Percentiles rank a stretch among this genome's conserved stretches.
phyloP scores from a whole-genome alignment of 371 early-diverging fungal species.

The Apophysomyces elegans region DNA sequence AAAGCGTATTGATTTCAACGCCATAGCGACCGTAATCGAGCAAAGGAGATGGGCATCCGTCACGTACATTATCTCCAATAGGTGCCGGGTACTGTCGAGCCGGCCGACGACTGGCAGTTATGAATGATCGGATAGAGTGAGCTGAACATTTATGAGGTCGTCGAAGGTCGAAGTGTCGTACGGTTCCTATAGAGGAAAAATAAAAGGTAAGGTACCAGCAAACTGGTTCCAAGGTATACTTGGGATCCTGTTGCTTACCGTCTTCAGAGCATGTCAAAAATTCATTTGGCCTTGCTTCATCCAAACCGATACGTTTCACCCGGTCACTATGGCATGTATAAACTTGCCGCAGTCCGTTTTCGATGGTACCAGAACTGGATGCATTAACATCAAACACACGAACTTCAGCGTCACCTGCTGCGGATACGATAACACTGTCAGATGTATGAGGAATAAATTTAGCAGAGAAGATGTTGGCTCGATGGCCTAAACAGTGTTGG shows the following conservation, averaged over 20 bases:
- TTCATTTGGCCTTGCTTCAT: slow-evolving; percentile 51
- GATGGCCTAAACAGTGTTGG: slow-evolving; percentile 54
- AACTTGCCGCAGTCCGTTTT: slow-evolving; percentile 31
- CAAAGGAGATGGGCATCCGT: slow-evolving; percentile 46
- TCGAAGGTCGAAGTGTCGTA: slow-evolving; percentile 68
- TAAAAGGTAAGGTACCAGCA: neutral
- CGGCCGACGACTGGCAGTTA: slow-evolving; percentile 24
- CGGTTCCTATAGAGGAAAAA: slow-evolving; percentile 43
- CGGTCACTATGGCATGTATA: slow-evolving; percentile 61
- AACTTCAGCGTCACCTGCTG: slow-evolving; percentile 71
- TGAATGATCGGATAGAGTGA: slow-evolving; percentile 31
- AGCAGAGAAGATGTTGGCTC: slow-evolving; percentile 78
- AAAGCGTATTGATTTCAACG: slow-evolving; percentile 60
- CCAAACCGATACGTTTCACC: slow-evolving; percentile 57
- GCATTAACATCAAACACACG: slow-evolving; percentile 64
- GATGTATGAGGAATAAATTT: slow-evolving; percentile 71
- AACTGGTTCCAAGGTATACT: neutral
- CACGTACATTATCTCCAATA: slow-evolving; percentile 16
- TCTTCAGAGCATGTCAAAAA: slow-evolving; percentile 73
- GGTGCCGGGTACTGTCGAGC: slow-evolving; percentile 26
- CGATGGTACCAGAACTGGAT: slow-evolving; percentile 6
- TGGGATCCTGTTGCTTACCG: slow-evolving; percentile 34
- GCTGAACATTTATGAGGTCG: slow-evolving; percentile 43
- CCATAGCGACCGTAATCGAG: slow-evolving; percentile 53
- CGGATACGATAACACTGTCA: slow-evolving; percentile 65